Conservation (phyloP, 805 yeast genomes). For the Metschnikowia chrysomelidarum region DNA sequence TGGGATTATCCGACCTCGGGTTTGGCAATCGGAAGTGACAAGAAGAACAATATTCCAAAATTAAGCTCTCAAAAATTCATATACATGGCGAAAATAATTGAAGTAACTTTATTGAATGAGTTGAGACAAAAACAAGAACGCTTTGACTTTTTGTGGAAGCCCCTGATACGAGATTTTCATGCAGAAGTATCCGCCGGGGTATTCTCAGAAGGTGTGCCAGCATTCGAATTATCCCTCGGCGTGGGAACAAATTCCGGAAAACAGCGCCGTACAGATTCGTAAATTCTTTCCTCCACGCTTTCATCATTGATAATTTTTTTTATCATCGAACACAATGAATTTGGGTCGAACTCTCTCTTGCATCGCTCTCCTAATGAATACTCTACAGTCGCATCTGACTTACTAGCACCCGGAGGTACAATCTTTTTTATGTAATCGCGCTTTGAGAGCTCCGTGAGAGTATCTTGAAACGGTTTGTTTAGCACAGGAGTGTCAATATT, state of each 20-base stretch:
- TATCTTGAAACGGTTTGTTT: slow-evolving; percentile 21
- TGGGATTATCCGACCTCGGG: too few species aligned
- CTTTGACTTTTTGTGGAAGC: neutral
- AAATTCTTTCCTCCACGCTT: slow-evolving; percentile 22
- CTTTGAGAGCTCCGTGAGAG: slow-evolving; percentile 27
- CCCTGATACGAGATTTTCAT: neutral
- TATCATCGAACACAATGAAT: slow-evolving; percentile 26
- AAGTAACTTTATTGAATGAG: too few species aligned
- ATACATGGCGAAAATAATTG: too few species aligned
- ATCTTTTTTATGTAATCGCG: slow-evolving; percentile 29
- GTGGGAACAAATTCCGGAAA: slow-evolving; percentile 12
- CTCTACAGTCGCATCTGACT: slow-evolving; percentile 16
- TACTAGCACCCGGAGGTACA: slow-evolving; percentile 15
- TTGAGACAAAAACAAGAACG: neutral
- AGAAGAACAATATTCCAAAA: too few species aligned
- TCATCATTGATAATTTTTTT: slow-evolving; percentile 17
- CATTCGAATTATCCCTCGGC: slow-evolving; percentile 16
- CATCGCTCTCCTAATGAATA: slow-evolving; percentile 35
- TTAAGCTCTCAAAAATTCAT: too few species aligned
- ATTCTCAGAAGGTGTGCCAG: slow-evolving; percentile 23
- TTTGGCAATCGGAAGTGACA: too few species aligned
- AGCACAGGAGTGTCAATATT: slow-evolving; percentile 21
- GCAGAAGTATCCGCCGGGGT: slow-evolving; percentile 4
- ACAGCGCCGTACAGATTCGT: slow-evolving; percentile 21
- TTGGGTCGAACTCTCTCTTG: slow-evolving; percentile 32